Base-by-base conservation (phyloP, 2,329 filamentous ascomycete genomes). In the Fusarium humuli region DNA sequence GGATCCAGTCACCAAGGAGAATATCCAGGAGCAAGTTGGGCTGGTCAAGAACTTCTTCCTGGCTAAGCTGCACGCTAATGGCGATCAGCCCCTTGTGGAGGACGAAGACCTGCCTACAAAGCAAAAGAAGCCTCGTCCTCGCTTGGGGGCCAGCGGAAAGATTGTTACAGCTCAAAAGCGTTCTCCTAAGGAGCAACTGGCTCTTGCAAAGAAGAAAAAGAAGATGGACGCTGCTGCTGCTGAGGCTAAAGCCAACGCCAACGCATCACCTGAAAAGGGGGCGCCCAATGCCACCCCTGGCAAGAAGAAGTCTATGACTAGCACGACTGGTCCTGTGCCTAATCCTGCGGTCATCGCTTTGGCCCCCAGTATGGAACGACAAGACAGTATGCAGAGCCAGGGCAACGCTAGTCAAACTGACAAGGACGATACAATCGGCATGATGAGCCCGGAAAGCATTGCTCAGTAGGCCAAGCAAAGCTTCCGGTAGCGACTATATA, bases 81-180 rank as follows among this genome's bases (percentile, higher is more conserved):
- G 88, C 78, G 81, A 95, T 75, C 88, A 94, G 78, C 90, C 94
- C 45, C 86, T 99, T 71, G 84, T 97, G 55, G 96, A 99, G 83
- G 96, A 99, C 81, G 93, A 98, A 77, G 95, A 99, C 73, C 84
- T 99, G 25, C 96, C 97, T 18, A 88, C 91, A 58, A 99, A 99
- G 81, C 96, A 99, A 81, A 87, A 94, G 83, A 91, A 83, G 82
- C 93, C 83, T 25, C 85, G 87, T n/a, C 87, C 89, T n/a, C 84
- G 87, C 32, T 85, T 89, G 25, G 87, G 87, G 34, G 87, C 89
- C 22, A 94, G 91, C 22, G 93, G 93, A 76, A 97, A 97, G 84
- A 97, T 97, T 72, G 91, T 92, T 13, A 92, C 90, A 55, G 93
- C 93, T 32, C 90, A 94, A 73, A 97, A 97, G 82, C 86, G 93